Conservation (phyloP, 305 asterid species). For the Coffea humblotiana region DNA sequence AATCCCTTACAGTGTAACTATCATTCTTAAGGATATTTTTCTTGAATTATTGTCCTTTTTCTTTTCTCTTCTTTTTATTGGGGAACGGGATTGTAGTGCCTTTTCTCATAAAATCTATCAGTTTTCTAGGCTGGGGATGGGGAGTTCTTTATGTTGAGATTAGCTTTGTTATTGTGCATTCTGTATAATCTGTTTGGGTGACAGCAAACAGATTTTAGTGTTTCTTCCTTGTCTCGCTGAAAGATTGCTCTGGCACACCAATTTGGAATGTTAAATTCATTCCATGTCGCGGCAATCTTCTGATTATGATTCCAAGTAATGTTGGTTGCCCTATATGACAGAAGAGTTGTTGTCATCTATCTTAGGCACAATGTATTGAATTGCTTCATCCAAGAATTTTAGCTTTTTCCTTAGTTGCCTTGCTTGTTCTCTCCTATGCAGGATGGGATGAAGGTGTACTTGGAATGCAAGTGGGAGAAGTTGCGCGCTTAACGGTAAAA, state of each 20-base stretch:
- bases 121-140: no score
- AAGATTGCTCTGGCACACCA: not conserved
- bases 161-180: not conserved
- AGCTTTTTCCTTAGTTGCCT: not conserved
- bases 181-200: not conserved
- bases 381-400: no score
- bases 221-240: not conserved
- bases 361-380: not conserved
- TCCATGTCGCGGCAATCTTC: not conserved
- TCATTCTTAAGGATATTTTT: no score
- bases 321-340: not conserved
- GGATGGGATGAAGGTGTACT: constrained; percentile 99
- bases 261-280: not conserved
- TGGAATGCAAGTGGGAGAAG: constrained; percentile 97
- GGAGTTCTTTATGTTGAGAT: not conserved
- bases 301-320: not conserved
- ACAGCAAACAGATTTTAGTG: not conserved
- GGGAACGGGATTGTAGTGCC: no score
- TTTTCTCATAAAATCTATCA: no score
- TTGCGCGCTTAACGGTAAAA: constrained; percentile 72
- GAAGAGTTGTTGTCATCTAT: not conserved
- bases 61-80: no score
- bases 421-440: constrained; percentile 29
- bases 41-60: no score
- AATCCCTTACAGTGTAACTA: no score